Base-by-base conservation (phyloP, 208 protist genomes). In the Vickermania ingenoplastis region DNA sequence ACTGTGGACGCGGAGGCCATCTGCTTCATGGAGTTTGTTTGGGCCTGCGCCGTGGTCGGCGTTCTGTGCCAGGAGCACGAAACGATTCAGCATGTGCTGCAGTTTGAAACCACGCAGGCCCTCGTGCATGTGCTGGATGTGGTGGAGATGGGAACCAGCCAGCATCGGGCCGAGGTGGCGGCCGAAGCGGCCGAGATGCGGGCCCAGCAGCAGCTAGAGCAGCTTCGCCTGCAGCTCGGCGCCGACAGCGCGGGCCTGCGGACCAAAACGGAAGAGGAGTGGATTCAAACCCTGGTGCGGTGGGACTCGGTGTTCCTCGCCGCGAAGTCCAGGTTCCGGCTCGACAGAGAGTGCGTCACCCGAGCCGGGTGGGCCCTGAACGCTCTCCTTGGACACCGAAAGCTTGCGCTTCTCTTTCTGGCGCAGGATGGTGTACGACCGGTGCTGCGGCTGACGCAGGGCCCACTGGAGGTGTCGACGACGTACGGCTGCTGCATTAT, bases 101-200 rank as follows among this genome's bases (percentile, higher is more conserved):
- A 94, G 65, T 90, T 86, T 70, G 77, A 89, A 53, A 77, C 81
- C 1, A 78, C 91, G 21, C 81, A 91, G 50, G 76, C 77, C 25
- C 62, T 82, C 30, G 57, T 89, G 21, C 75, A 86, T 30, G 69
- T 91, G 17, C 36, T 94, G 24, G 76, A 89, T 60, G 79, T 75
- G 2, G 67, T 85, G 28, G 67, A 84, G 51, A 67, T 87, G 31
- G 50, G 59, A 49, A 55, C 23, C 51, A 36, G 67, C 22, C 57
- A 61, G n/a, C 3, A 28, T 22, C 29, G 4, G 5, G 61, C 64
- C 27, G 49, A 59, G 26, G 67, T 63, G 22, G 63, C 58, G 5
- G 51, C 59, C 41, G 58, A 71, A 54, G 23, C 28, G 17, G 30
- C 53, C 13, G 62, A 71, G n/a, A 41, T 52, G 27, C 55, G 60